Evolutionary conservation across 257 asterid species (phyloP).

Genomic region (Gentiana macrophylla): DNA sequence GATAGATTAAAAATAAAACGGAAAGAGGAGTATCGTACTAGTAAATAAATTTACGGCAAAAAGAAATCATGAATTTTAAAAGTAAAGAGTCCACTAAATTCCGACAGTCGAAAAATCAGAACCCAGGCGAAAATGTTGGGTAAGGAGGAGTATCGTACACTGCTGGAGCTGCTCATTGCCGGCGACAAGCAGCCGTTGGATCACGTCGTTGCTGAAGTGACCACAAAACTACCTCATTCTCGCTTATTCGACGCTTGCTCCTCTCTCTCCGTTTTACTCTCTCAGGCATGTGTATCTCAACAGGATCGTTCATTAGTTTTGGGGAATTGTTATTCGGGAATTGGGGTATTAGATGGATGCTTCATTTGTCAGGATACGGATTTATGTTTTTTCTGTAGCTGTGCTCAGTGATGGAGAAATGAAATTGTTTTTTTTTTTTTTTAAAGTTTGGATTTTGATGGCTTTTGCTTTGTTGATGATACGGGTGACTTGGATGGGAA

Average conservation of each 20-base stretch:
- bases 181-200: conserved; percentile 46
- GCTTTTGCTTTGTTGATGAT: too few species aligned
- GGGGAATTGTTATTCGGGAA: neutral
- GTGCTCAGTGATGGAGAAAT: neutral
- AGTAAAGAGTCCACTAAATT: too few species aligned
- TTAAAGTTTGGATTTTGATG: too few species aligned
- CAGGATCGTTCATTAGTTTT: neutral
- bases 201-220: conserved; percentile 57
- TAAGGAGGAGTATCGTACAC: conserved; percentile 21
- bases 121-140: conserved; percentile 18
- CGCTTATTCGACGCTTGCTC: conserved; percentile 52
- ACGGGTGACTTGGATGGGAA: too few species aligned
- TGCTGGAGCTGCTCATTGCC: conserved; percentile 46
- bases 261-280: conserved; percentile 51
- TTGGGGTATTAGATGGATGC: neutral
- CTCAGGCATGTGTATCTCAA: conserved; percentile 42
- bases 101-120: too few species aligned
- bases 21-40: too few species aligned
- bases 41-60: too few species aligned
- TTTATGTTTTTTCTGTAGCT: neutral
- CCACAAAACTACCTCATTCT: conserved; percentile 38
- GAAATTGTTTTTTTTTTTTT: neutral
- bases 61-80: too few species aligned
- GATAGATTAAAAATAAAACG: too few species aligned
- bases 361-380: neutral